These are phyloP conservation scores for Babesia caballi DNA, from an alignment of 169 alveolate species.

Conservation along the genomic window DNA sequence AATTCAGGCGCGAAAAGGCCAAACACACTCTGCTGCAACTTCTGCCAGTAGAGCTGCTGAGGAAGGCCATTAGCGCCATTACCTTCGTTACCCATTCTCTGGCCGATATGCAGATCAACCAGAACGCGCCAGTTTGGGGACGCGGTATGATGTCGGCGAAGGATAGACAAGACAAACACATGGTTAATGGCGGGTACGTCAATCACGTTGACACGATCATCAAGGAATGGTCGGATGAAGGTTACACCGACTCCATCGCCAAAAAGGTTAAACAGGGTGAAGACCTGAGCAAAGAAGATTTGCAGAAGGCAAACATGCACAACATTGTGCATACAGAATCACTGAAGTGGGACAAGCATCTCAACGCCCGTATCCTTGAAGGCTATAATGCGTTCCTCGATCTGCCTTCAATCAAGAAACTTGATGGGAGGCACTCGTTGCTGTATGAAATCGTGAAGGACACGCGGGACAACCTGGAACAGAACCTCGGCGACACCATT, in stretches of 20 bases:
- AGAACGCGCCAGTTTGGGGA: conserved; percentile 62
- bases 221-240: conserved; percentile 61
- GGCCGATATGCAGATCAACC: conserved; percentile 68
- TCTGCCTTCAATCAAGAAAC: conserved; percentile 47
- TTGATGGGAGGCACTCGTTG: conserved; percentile 12
- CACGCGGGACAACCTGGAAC: conserved; percentile 71
- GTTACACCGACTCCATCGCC: conserved; percentile 48
- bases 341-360: conserved; percentile 74
- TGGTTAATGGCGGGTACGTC: conserved; percentile 47
- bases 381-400: conserved; percentile 68
- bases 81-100: conserved; percentile 74
- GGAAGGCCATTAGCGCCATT: conserved; percentile 65
- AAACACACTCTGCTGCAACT: conserved; percentile 65
- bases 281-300: conserved; percentile 47
- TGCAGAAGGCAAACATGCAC: conserved; percentile 51
- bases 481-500: conserved; percentile 65
- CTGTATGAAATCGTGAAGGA: conserved; percentile 69
- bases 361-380: conserved; percentile 61
- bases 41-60: conserved; percentile 62
- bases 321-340: conserved; percentile 62
- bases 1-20: conserved; percentile 62
- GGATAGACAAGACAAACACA: conserved; percentile 8
- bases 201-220: conserved; percentile 37
- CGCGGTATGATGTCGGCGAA: conserved; percentile 11
- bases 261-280: conserved; percentile 48